Conservation (phyloP, 805 yeast genomes). For the Henningerozyma blattae region DNA sequence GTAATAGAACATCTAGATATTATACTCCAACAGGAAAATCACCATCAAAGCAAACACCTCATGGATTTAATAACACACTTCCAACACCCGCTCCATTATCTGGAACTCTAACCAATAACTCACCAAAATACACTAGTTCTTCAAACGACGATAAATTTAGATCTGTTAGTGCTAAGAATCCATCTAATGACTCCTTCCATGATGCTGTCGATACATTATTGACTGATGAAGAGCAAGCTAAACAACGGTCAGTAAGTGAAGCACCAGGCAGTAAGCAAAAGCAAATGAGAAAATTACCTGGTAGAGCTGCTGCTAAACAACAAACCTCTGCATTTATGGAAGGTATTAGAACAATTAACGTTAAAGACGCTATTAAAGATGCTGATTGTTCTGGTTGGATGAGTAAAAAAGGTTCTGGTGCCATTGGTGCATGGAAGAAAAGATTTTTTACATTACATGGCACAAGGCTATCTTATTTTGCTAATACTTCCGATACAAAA, state of each 20-base stretch:
- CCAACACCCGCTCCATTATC: too few relatives aligned
- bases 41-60: conserved; percentile 3
- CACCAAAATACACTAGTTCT: neutral
- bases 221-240: conserved; percentile 11
- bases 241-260: conserved; percentile 37
- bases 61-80: conserved; percentile 5
- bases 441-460: conserved; percentile 81
- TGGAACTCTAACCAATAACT: neutral
- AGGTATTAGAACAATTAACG: conserved; percentile 68
- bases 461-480: conserved; percentile 81
- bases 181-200: conserved; percentile 6
- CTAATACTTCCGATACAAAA: conserved; percentile 60
- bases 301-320: conserved; percentile 37
- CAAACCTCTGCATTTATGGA: conserved; percentile 65
- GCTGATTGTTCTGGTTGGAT: conserved; percentile 89
- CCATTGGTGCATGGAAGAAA: conserved; percentile 85
- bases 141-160: conserved; percentile 28
- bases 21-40: conserved; percentile 2
- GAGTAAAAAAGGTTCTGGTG: conserved; percentile 79
- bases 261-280: conserved; percentile 40
- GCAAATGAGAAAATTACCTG: conserved; percentile 40
- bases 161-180: conserved; percentile 39
- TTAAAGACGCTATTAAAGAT: conserved; percentile 63
- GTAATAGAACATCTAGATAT: conserved; percentile 1
- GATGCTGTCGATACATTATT: conserved; percentile 1